A percentile compares a stretch with the other conserved stretches of the same genome.
Evolutionary conservation across 148 eudicot genomes (phyloP).

Genomic region (Amaranthus hypochondriacus): DNA sequence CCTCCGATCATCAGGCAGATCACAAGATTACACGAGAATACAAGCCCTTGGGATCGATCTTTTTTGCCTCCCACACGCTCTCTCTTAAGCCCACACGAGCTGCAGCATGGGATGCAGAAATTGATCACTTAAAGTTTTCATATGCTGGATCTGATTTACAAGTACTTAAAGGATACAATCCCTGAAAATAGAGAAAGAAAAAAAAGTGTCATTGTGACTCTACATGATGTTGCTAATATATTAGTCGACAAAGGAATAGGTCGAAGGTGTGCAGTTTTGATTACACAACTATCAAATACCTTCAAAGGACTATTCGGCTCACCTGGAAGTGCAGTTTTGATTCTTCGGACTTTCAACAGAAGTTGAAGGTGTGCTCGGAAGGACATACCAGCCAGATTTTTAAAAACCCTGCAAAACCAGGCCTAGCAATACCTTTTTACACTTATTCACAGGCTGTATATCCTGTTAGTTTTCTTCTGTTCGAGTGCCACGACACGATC

Average conservation of each 20-base stretch:
- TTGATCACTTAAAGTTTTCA: conserved; percentile 56
- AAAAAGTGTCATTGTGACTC: conserved; percentile 44
- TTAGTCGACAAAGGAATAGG: conserved; percentile 55
- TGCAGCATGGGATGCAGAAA: conserved; percentile 42
- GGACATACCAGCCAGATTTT: conserved; percentile 42
- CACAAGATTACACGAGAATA: conserved; percentile 61
- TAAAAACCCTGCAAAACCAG: too few species aligned
- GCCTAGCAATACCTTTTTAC: too few species aligned
- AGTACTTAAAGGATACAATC: conserved; percentile 35
- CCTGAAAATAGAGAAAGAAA: conserved; percentile 41
- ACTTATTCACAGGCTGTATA: too few species aligned
- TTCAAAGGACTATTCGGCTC: conserved; percentile 52
- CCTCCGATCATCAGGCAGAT: conserved; percentile 43
- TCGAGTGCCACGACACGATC: too few species aligned
- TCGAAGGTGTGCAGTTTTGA: conserved; percentile 11
- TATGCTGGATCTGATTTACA: conserved; percentile 34
- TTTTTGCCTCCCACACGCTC: conserved; percentile 44
- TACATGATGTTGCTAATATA: conserved; percentile 42
- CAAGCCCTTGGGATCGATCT: conserved; percentile 54
- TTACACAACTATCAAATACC: conserved; percentile 58
- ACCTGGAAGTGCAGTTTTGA: conserved; percentile 55
- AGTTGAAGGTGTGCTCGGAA: conserved; percentile 60
- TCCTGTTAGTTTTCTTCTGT: too few species aligned
- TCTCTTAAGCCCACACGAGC: conserved; percentile 52
- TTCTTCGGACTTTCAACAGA: conserved; percentile 34